Evolutionary conservation across 2,329 filamentous ascomycete genomes (phyloP), one percentile per base, ranked within the genome.

Genomic region (Penicillium sp.): DNA sequence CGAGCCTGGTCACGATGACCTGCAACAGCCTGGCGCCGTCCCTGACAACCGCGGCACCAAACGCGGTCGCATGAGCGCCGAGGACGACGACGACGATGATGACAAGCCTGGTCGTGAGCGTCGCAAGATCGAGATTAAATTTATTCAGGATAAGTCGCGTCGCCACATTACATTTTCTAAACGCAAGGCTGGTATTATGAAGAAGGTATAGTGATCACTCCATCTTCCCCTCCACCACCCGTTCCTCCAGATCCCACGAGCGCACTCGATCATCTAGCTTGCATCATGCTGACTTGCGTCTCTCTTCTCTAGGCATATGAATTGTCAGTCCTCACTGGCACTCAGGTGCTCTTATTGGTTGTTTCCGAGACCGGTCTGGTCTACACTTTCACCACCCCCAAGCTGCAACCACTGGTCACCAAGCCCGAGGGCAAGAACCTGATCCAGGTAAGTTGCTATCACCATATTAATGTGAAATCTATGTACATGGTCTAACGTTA

Each of bases 61-160:
- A 77, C 88, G 90, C 57, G 79, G 77, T 67, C 86, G 92, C 62
- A 80, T 85, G 48, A 82, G 71, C 59, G 71, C 84, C 55, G 90
- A 96, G 64, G 92, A 96, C 63, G 92, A 96, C 53, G 90, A 96
- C 51, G 92, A 96, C 51, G 89, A 96, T 56, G 89, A 95, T 56
- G 90, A 95, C 68, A 96, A 96, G 80, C 87, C 87, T 48, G 88
- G 88, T 62, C 89, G 92, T 69, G 92, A 96, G 78, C 84, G 92
- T 64, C 82, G 92, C 72, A 98, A 98, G 84, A 98, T 98, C 60
- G 92, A 98, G 71, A 98, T 98, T 74, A 98, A 98, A 78, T 98
- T 98, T 73, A 98, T 98, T 69, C 90, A 89, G 70, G 92, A 98
- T 72, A 98, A 98, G 76, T 96, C 90, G 72, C 88, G 92, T 72